Percentiles rank a stretch among this genome's conserved stretches.
phyloP scores from a whole-genome alignment of 1,284 basidiomycete genomes.

The Cryptococcus deneoformans region DNA sequence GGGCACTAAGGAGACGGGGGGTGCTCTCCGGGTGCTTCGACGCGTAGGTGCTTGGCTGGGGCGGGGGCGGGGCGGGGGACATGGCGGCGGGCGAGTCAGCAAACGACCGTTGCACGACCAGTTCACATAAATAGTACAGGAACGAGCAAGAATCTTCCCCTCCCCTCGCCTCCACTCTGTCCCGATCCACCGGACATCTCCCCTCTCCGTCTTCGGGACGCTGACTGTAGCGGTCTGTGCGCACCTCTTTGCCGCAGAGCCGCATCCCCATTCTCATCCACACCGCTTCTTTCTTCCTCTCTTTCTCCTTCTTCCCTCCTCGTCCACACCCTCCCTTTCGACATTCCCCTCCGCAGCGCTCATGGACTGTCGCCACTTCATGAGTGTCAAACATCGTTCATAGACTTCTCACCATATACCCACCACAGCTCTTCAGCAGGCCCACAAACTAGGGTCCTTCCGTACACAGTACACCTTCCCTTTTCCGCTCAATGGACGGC shows the following conservation, averaged over 20 bases:
- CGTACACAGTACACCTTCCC: no score
- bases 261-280: not conserved
- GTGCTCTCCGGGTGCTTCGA: slow-evolving; percentile 28
- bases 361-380: not conserved
- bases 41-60: not conserved
- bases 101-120: no score
- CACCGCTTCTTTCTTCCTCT: not conserved
- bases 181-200: not conserved
- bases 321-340: not conserved
- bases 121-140: no score
- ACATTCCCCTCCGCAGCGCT: not conserved
- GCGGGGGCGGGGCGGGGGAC: no score
- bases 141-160: no score
- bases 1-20: slow-evolving; percentile 30
- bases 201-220: not conserved
- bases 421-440: no score
- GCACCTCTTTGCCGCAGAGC: not conserved
- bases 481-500: no score
- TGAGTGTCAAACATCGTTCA: not conserved
- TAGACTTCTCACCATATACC: no score
- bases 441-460: no score
- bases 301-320: not conserved
- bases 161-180: no score
- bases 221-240: not conserved
- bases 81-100: no score